phyloP scores from a whole-genome alignment of 1,284 basidiomycete genomes.

The Thecaphora thlaspeos region DNA sequence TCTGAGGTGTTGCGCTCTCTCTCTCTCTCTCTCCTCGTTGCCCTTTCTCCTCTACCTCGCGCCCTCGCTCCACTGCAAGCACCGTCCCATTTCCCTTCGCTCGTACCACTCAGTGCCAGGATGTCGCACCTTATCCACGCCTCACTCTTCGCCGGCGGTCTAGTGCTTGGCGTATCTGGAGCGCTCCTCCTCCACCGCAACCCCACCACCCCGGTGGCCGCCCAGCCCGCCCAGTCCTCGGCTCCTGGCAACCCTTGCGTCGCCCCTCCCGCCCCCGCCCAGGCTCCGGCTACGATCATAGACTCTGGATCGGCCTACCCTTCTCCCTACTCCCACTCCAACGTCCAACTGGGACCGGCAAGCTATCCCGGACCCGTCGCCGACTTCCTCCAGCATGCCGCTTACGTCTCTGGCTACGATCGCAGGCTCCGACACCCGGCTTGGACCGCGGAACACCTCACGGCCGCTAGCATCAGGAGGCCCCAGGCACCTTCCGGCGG shows the following conservation, averaged over 20 bases:
- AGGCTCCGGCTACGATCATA: slow-evolving; percentile 8
- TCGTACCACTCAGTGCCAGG: slow-evolving; percentile 59
- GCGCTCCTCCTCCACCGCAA: slow-evolving; percentile 22
- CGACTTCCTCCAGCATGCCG: slow-evolving; percentile 75
- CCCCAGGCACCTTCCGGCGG: slow-evolving; percentile 51
- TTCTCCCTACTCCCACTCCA: background rate
- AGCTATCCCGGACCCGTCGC: slow-evolving; percentile 70
- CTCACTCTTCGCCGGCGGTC: slow-evolving; percentile 70
- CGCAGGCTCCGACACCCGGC: slow-evolving; percentile 83
- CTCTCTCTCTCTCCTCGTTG: too few species aligned
- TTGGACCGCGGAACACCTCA: slow-evolving; percentile 93
- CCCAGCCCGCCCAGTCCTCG: background rate
- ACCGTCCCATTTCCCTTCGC: too few species aligned
- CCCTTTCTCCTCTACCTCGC: too few species aligned
- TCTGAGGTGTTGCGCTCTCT: too few species aligned
- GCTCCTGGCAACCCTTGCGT: slow-evolving; percentile 6
- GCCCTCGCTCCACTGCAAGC: too few species aligned
- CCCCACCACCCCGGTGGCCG: background rate
- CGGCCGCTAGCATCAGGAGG: slow-evolving; percentile 64
- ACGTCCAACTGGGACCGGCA: too few species aligned
- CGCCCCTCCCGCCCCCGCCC: slow-evolving; percentile 1
- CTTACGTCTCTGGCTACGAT: slow-evolving; percentile 88
- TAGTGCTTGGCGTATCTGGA: slow-evolving; percentile 72
- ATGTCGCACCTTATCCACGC: slow-evolving; percentile 87
- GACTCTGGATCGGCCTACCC: slow-evolving; percentile 16